These are phyloP conservation scores for Oryza rufipogon DNA, from an alignment of 176 grass and related monocot genomes.

Conservation along the genomic window DNA sequence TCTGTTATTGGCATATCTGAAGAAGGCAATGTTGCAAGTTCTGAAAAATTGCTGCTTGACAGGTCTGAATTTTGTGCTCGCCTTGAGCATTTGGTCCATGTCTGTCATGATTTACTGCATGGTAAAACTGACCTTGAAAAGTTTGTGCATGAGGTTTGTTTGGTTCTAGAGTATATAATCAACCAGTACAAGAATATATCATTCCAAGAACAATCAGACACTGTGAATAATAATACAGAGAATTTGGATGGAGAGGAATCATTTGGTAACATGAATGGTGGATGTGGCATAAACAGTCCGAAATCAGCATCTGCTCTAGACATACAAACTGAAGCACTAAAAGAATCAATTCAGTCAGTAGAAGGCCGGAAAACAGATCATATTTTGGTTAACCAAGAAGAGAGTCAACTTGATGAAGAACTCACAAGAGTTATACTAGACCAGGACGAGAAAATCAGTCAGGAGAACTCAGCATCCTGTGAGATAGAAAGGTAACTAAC, in stretches of 20 bases:
- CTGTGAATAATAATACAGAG: constrained; percentile 8
- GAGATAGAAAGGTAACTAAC: constrained; percentile 52
- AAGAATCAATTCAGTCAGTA: neutral
- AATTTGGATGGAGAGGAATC: constrained; percentile 31
- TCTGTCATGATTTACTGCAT: constrained; percentile 53
- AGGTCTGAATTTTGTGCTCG: constrained; percentile 44
- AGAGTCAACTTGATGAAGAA: constrained; percentile 30
- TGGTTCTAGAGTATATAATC: constrained; percentile 49
- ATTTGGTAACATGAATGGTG: neutral
- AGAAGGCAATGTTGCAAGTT: constrained; percentile 32
- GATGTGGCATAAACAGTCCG: neutral
- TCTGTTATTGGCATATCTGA: neutral
- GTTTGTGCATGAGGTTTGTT: constrained; percentile 46
- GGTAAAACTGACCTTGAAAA: constrained; percentile 48
- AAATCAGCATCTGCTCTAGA: neutral
- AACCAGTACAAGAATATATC: constrained; percentile 47
- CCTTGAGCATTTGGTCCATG: constrained; percentile 50
- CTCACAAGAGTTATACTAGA: neutral
- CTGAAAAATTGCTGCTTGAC: neutral
- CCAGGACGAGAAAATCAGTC: neutral
- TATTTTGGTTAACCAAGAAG: neutral
- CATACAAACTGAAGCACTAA: neutral
- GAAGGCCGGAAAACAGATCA: neutral
- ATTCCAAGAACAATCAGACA: constrained; percentile 24
- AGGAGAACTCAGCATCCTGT: constrained; percentile 23